Conservation (phyloP, 202 grass and related monocot genomes). For the Setaria viridis region DNA sequence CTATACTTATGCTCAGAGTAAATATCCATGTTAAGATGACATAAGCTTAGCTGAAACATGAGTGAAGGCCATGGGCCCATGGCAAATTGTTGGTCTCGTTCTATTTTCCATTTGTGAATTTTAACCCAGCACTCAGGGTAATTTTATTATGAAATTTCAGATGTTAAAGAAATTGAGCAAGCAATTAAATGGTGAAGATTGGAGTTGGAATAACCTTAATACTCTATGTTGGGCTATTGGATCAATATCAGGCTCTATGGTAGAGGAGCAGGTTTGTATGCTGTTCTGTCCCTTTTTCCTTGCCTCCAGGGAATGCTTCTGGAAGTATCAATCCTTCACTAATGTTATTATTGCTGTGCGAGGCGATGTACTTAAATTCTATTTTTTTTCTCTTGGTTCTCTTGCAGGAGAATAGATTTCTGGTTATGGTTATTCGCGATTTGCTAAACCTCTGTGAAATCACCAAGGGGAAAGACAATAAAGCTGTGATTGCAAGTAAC, state of each 20-base stretch:
- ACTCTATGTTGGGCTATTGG: constrained; percentile 99
- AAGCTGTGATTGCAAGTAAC: constrained; percentile 99
- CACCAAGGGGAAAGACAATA: constrained; percentile 99
- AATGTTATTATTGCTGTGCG: not conserved
- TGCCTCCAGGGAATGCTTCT: constrained; percentile 2
- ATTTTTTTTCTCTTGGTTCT: not conserved
- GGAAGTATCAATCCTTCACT: not conserved
- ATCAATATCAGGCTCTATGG: constrained; percentile 99
- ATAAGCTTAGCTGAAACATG: constrained; percentile 16
- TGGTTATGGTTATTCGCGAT: constrained; percentile 99
- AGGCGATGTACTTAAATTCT: constrained; percentile 18
- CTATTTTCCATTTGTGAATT: constrained; percentile 24
- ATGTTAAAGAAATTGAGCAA: constrained; percentile 97
- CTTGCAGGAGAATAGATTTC: constrained; percentile 93
- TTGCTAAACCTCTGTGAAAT: constrained; percentile 99
- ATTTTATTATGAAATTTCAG: constrained; percentile 58
- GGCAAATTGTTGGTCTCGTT: constrained; percentile 11
- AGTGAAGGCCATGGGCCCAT: not conserved
- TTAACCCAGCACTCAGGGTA: not conserved
- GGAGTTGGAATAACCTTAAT: constrained; percentile 99
- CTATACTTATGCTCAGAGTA: constrained; percentile 13
- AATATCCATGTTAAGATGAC: constrained; percentile 9
- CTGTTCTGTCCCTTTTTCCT: constrained; percentile 26
- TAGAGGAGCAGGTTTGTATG: constrained; percentile 90
- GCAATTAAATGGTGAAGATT: constrained; percentile 98